A percentile compares a stretch with the other conserved stretches of the same genome.
Evolutionary conservation across 306 rosid species (phyloP).

Genomic region (Gynostemma pentaphyllum): DNA sequence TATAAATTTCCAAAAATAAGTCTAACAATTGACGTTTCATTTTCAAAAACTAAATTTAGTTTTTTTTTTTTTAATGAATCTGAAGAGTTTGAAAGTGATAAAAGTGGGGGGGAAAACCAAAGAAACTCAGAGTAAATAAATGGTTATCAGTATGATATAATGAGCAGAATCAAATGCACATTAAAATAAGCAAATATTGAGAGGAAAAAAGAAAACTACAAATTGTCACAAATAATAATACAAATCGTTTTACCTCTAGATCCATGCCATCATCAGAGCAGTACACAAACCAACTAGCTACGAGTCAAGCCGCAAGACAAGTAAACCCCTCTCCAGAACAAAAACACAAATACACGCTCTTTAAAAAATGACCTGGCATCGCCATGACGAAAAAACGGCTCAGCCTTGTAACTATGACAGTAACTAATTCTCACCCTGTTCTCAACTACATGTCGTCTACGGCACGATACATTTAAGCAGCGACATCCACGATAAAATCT

Average conservation of each 20-base stretch:
- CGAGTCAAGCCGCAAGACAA: not conserved
- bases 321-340: not conserved
- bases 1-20: too few species aligned
- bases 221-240: not conserved
- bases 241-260: not conserved
- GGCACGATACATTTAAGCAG: not conserved
- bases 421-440: not conserved
- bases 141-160: too few species aligned
- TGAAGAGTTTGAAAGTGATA: too few species aligned
- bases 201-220: too few species aligned
- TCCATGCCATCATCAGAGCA: not conserved
- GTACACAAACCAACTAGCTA: not conserved
- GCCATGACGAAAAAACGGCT: constrained; percentile 1
- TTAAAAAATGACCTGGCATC: not conserved
- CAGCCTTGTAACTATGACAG: not conserved
- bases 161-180: too few species aligned
- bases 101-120: too few species aligned
- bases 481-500: not conserved
- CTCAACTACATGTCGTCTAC: not conserved
- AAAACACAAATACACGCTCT: not conserved
- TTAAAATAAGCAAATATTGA: too few species aligned
- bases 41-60: too few species aligned
- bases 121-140: too few species aligned
- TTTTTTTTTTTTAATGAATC: too few species aligned
- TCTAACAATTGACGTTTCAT: too few species aligned